Evolutionary conservation across 2,329 filamentous ascomycete genomes (phyloP).

Genomic region (Cyclaneusma minus): DNA sequence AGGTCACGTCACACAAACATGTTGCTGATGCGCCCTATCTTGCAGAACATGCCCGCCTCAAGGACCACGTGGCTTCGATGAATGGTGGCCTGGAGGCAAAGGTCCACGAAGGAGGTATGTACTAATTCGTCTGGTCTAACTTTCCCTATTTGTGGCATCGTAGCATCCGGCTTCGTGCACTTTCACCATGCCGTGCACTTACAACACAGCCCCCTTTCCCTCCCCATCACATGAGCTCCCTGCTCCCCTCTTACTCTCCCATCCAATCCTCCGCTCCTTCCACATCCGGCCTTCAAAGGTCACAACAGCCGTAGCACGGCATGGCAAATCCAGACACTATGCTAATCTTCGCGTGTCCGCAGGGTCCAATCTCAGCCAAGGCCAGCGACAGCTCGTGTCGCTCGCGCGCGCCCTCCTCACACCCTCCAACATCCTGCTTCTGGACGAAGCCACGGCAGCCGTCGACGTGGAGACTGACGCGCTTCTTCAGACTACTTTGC

Average conservation of each 20-base stretch:
- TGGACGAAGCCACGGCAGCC: constrained; percentile 87
- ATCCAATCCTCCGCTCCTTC: constrained; percentile 4
- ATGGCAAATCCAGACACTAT: constrained; percentile 3
- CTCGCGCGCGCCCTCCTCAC: constrained; percentile 86
- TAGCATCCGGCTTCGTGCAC: too few species aligned
- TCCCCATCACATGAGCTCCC: constrained; percentile 2
- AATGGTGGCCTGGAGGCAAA: constrained; percentile 77
- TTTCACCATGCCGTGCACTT: not conserved
- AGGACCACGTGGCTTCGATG: constrained; percentile 79
- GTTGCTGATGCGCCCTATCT: constrained; percentile 22
- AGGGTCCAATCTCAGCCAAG: constrained; percentile 91
- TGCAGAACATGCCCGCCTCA: constrained; percentile 82
- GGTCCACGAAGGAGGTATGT: constrained; percentile 85
- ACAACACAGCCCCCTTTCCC: constrained; percentile 3
- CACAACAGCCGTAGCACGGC: too few species aligned
- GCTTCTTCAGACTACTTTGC: constrained; percentile 47
- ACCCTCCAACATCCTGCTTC: constrained; percentile 89
- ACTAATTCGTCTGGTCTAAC: too few species aligned
- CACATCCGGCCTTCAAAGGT: too few species aligned
- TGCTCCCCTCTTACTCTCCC: constrained; percentile 3
- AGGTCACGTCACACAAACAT: constrained; percentile 12
- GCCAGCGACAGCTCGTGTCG: constrained; percentile 86
- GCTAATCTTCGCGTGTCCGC: too few species aligned
- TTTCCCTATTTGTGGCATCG: too few species aligned
- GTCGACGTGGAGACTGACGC: constrained; percentile 55